Evolutionary conservation across 208 protist species (phyloP).

Genomic region (Hexamita inflata): DNA sequence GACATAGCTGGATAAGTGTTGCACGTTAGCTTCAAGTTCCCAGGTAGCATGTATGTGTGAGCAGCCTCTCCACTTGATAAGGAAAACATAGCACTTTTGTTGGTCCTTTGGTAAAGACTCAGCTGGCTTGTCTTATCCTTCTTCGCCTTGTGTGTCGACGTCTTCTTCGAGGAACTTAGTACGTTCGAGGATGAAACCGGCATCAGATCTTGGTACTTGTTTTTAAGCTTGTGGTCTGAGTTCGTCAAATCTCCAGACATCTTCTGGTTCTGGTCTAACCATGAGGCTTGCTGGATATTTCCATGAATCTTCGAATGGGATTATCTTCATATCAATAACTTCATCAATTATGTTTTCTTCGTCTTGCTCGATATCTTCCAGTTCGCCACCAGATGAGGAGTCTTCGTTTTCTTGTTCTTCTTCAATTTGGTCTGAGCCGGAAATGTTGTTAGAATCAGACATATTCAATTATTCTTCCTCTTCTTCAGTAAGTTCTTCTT

Average conservation of each 20-base stretch:
- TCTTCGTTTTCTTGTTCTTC: too few relatives aligned
- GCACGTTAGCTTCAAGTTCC: conserved; percentile 3
- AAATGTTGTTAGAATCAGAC: not conserved
- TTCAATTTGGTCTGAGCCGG: not conserved
- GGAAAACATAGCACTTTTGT: not conserved
- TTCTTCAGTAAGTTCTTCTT: not conserved
- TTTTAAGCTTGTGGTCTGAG: not conserved
- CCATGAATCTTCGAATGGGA: not conserved
- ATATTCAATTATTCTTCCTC: not conserved
- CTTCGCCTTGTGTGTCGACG: too few relatives aligned
- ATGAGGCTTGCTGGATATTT: not conserved
- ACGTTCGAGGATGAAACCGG: not conserved
- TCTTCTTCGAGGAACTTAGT: not conserved
- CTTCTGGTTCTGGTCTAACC: not conserved
- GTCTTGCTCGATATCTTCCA: too few relatives aligned
- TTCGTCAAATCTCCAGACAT: not conserved
- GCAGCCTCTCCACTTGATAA: conserved; percentile 11
- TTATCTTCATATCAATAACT: not conserved
- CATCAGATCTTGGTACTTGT: not conserved
- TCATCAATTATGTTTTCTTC: not conserved
- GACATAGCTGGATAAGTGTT: not conserved
- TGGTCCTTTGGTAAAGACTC: too few relatives aligned
- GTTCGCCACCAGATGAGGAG: too few relatives aligned
- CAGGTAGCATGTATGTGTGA: conserved; percentile 4
- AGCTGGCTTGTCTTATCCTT: too few relatives aligned